These are phyloP conservation scores for Plantago rigida DNA, from an alignment of 305 asterid species.

Conservation along the genomic window DNA sequence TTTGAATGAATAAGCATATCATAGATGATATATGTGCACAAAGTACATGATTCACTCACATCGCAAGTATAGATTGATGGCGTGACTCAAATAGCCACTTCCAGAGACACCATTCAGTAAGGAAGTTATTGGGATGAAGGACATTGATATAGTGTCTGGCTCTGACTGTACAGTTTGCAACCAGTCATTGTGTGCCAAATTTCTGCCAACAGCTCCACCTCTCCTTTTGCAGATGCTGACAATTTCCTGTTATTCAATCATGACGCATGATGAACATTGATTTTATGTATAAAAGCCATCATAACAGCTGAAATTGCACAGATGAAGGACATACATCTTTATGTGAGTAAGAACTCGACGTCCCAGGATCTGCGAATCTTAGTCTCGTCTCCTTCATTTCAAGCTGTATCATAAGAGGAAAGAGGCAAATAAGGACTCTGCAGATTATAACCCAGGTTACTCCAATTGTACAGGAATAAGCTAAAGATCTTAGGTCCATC, in stretches of 20 bases:
- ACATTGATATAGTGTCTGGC: slow-evolving; percentile 92
- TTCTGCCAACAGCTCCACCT: slow-evolving; percentile 67
- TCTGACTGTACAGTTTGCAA: slow-evolving; percentile 73
- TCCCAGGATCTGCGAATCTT: slow-evolving; percentile 72
- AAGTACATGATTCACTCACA: slow-evolving; percentile 47
- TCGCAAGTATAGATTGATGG: slow-evolving; percentile 84
- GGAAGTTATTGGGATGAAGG: slow-evolving; percentile 85
- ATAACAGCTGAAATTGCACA: slow-evolving; percentile 16
- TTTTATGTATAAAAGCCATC: slow-evolving; percentile 11
- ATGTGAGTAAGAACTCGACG: slow-evolving; percentile 74
- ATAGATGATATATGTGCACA: slow-evolving; percentile 11
- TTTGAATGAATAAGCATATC: not conserved
- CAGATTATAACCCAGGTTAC: slow-evolving; percentile 5
- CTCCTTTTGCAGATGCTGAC: slow-evolving; percentile 75
- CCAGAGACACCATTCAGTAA: slow-evolving; percentile 85
- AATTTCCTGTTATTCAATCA: slow-evolving; percentile 49
- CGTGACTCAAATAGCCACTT: slow-evolving; percentile 93
- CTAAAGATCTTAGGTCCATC: not conserved
- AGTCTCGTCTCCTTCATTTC: slow-evolving; percentile 60
- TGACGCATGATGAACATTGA: slow-evolving; percentile 18
- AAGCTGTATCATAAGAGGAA: slow-evolving; percentile 36
- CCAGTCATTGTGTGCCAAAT: slow-evolving; percentile 70
- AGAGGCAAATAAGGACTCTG: slow-evolving; percentile 9
- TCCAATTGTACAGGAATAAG: slow-evolving; percentile 1
- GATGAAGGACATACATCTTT: slow-evolving; percentile 52